Conservation (phyloP, 2,329 filamentous ascomycete genomes). For the Botrytis pseudocinerea region DNA sequence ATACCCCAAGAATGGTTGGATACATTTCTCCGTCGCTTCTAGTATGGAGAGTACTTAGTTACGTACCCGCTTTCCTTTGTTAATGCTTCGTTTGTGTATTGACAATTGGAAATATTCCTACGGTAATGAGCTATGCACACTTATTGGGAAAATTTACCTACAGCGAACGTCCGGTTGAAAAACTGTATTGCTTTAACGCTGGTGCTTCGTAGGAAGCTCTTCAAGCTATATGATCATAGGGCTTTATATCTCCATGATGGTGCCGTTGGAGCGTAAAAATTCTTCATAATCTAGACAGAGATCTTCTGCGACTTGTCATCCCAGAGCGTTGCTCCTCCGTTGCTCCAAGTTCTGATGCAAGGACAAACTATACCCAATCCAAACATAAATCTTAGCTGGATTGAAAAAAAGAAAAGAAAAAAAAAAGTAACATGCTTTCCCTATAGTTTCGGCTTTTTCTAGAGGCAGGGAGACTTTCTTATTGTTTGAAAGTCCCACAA, state of each 20-base stretch:
- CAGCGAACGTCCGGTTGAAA: neutral
- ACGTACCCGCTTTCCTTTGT: neutral
- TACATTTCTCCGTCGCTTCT: neutral
- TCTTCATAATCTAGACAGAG: neutral
- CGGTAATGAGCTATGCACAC: neutral
- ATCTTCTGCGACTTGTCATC: neutral
- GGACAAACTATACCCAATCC: neutral
- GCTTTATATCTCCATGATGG: neutral
- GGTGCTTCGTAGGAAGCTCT: neutral
- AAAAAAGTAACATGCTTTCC: too few species aligned
- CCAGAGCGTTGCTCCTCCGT: neutral
- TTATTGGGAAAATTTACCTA: neutral
- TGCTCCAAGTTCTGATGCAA: neutral
- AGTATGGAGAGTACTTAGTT: neutral
- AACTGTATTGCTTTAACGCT: neutral
- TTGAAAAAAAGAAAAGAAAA: neutral
- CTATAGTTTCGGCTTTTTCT: accelerated
- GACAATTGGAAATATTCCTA: too few species aligned
- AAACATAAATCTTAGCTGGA: neutral
- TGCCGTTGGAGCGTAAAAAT: neutral
- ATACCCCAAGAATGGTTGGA: neutral
- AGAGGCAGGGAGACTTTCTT: neutral
- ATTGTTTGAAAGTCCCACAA: neutral
- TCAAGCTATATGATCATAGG: neutral
- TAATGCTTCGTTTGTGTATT: neutral